Evolutionary conservation across 495 filamentous ascomycete species (phyloP).

Genomic region (Aspergillus sclerotioniger): DNA sequence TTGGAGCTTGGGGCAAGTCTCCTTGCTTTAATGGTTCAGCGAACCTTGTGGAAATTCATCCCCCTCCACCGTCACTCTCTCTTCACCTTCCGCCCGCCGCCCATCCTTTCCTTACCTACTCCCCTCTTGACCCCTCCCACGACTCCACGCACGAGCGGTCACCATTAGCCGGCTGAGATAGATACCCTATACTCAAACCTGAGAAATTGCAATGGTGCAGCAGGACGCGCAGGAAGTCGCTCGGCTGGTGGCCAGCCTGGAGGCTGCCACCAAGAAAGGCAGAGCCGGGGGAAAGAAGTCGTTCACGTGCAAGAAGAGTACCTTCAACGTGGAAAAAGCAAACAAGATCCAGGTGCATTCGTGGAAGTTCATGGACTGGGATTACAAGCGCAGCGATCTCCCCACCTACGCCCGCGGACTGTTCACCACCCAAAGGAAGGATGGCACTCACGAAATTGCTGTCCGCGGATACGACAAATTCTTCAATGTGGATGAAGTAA

Average conservation of each 20-base stretch:
- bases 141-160: neutral
- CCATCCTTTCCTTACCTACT: too few relatives aligned
- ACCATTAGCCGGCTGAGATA: neutral
- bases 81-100: too few relatives aligned
- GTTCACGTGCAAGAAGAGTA: slow-evolving; percentile 72
- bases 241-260: slow-evolving; percentile 56
- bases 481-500: slow-evolving; percentile 85
- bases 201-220: slow-evolving; percentile 33
- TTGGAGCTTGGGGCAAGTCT: neutral
- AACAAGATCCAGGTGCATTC: slow-evolving; percentile 70
- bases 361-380: slow-evolving; percentile 91
- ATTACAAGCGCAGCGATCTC: slow-evolving; percentile 81
- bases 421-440: slow-evolving; percentile 69
- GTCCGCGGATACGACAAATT: slow-evolving; percentile 97
- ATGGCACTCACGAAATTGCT: slow-evolving; percentile 70
- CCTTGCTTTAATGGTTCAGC: neutral
- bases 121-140: too few relatives aligned
- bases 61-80: neutral
- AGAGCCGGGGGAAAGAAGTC: slow-evolving; percentile 42
- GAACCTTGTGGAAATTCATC: too few relatives aligned
- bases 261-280: slow-evolving; percentile 48
- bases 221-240: slow-evolving; percentile 65
- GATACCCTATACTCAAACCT: neutral
- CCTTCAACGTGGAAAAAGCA: slow-evolving; percentile 61
- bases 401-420: slow-evolving; percentile 91